These are phyloP conservation scores for Aspergillus panamensis DNA, from an alignment of 495 filamentous ascomycete genomes.

Conservation along the genomic window DNA sequence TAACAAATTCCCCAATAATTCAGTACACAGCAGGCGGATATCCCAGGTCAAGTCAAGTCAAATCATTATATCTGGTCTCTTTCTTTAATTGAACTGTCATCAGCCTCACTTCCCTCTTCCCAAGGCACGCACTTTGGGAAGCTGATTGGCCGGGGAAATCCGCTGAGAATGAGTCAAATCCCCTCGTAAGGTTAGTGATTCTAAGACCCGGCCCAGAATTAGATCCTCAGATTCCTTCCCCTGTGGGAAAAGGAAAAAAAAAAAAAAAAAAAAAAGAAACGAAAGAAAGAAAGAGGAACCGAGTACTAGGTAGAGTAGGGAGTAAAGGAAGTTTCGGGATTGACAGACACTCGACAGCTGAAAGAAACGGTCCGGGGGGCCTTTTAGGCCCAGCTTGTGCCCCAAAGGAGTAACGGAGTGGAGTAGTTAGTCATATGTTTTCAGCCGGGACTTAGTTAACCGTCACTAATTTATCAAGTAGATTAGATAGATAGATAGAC, in stretches of 20 bases:
- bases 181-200: not conserved
- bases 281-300: not conserved
- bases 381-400: not conserved
- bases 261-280: not conserved
- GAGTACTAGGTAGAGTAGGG: not conserved
- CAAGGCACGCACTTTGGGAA: not conserved
- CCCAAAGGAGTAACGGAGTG: not conserved
- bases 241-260: not conserved
- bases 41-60: no score
- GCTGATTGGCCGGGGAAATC: not conserved
- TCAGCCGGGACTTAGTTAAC: no score
- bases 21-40: no score
- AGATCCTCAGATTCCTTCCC: not conserved
- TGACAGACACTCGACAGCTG: not conserved
- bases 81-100: not conserved
- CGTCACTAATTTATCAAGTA: no score
- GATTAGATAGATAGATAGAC: no score
- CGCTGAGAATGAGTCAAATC: constrained; percentile 2
- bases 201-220: not conserved
- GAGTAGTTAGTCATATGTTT: not conserved
- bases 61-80: not conserved
- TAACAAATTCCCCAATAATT: no score
- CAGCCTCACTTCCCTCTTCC: not conserved
- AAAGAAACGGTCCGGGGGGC: not conserved
- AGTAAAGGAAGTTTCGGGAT: not conserved